Base-by-base conservation (phyloP, 257 asterid species). In the Parsonsia alboflavescens region DNA sequence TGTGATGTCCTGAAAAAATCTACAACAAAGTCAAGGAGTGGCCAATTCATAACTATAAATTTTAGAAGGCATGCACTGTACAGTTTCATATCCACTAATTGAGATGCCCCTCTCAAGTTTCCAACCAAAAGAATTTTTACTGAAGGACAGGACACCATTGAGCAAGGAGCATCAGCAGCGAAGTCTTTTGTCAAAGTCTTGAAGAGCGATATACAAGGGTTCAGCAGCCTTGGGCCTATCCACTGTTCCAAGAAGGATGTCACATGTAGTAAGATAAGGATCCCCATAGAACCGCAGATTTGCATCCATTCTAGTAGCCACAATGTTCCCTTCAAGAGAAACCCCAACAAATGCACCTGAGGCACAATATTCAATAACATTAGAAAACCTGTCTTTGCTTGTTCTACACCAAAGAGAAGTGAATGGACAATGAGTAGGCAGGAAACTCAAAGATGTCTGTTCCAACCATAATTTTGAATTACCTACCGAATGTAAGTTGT, bases 311-410 rank as follows among this genome's bases (percentile, higher is more conserved):
- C 98, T 90, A 24, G 99, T 91, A 4, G 90, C 82, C 1, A 95
- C 97, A 8, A 89, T 64, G 82, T 93, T 92, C 70, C 99, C 98
- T 81, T 95, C 99, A 21, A 93, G 86, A 21, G 99, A 95, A 46
- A 95, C 93, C 58, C 99, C 99, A 24, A 93, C 88, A 84, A 95
- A 95, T 64, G 97, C 98, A 84, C 98, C 99, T 95, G 87, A 36
- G 49, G 41, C 52, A 79, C 79, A 66, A 33, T 3, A 33, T 73
- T 77, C 41, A 76, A 41, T 67, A 79, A 79, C 39, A 45, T 72
- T 62, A 44, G 39, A 33, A 26, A 13, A 39, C n/a, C 49, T 68
- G 21, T 42, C 6, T 44, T 59, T 67, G 33, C 45, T 66, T 39
- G 44, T 12, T 17, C 62, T 13, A 33, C 16, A 26, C 15, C 50